Base-by-base conservation (phyloP, 2,329 filamentous ascomycete species). In the Penicillium sp. region DNA sequence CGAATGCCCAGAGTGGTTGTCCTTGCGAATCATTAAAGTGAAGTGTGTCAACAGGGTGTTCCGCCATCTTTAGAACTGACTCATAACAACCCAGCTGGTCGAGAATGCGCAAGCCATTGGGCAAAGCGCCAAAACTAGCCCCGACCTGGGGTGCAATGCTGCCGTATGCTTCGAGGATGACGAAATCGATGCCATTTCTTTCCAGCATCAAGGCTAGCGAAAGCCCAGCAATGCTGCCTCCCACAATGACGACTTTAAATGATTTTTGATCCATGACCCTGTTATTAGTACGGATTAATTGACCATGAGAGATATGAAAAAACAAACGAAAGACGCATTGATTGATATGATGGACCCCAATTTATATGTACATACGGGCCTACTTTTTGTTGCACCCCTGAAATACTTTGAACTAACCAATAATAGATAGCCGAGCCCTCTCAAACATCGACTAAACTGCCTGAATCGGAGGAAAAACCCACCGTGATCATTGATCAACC, bases 1-100 rank as follows among this genome's bases (percentile, higher is more conserved):
- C 42, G 25, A 59, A 45, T n/a, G 43, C 48, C 52, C 53, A 59
- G 13, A 59, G 50, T 6, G 12, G 6, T 13, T 54, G n/a, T 19
- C 51, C 60, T 19, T 35, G 19, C 1, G 55, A 54, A 55, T 63
- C 50, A 6, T 56, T 45, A 33, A 63, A 62, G 2, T 2, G 6
- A 12, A 60, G 19, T 45, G 29, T 58, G 4, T 63, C 50, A 3
- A 64, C 54, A 2, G 61, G 59, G 23, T 57, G 41, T 47, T 54
- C 49, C 1, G 56, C 56, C 38, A 15, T 56, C 27, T 54, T 29
- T 7, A 59, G 7, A 43, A 72, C 62, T 9, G 62, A 45, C 7
- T 75, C 69, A 19, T 60, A 76, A 33, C 72, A 66, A 0, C 78
- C 81, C 0, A 84, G 61, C 65, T 84, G 82, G 50, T 83, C 81